Conservation (phyloP, 2,329 filamentous ascomycete species). For the Sarocladium oryzae region DNA sequence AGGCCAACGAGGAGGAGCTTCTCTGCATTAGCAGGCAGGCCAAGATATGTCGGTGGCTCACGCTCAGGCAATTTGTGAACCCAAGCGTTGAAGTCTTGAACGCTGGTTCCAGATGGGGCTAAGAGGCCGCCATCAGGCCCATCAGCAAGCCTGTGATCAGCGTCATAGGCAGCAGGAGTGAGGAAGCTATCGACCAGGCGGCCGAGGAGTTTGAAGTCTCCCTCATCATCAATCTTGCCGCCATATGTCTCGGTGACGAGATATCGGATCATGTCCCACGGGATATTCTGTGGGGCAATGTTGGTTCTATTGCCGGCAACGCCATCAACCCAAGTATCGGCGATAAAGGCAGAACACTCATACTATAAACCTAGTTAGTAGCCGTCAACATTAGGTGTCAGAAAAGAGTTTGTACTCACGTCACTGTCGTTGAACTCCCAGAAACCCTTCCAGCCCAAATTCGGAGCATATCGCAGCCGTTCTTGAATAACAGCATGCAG, state of each 20-base stretch:
- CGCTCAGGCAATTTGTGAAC: slow-evolving; percentile 87
- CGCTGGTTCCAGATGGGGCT: slow-evolving; percentile 72
- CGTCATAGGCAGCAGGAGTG: slow-evolving; percentile 84
- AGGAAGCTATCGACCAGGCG: slow-evolving; percentile 71
- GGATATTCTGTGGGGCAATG: slow-evolving; percentile 86
- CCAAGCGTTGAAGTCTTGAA: slow-evolving; percentile 86
- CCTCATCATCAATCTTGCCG: slow-evolving; percentile 91
- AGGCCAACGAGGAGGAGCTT: slow-evolving; percentile 87
- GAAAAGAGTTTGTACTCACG: slow-evolving; percentile 52
- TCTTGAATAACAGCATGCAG: slow-evolving; percentile 95
- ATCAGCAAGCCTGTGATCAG: slow-evolving; percentile 82
- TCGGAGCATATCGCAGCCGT: slow-evolving; percentile 86
- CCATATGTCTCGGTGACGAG: slow-evolving; percentile 93
- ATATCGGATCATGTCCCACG: slow-evolving; percentile 91
- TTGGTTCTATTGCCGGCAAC: slow-evolving; percentile 83
- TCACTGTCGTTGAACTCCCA: slow-evolving; percentile 99
- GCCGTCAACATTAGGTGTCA: not conserved
- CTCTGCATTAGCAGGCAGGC: slow-evolving; percentile 91
- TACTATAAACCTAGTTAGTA: slow-evolving; percentile 49
- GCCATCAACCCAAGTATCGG: slow-evolving; percentile 87
- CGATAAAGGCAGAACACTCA: slow-evolving; percentile 93
- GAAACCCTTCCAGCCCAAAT: slow-evolving; percentile 94
- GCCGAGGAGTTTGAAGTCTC: slow-evolving; percentile 69
- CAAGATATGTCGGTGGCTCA: slow-evolving; percentile 92
- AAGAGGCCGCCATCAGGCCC: slow-evolving; percentile 56